phyloP scores from a whole-genome alignment of 164 flowering plant species.

The Stephania japonica region DNA sequence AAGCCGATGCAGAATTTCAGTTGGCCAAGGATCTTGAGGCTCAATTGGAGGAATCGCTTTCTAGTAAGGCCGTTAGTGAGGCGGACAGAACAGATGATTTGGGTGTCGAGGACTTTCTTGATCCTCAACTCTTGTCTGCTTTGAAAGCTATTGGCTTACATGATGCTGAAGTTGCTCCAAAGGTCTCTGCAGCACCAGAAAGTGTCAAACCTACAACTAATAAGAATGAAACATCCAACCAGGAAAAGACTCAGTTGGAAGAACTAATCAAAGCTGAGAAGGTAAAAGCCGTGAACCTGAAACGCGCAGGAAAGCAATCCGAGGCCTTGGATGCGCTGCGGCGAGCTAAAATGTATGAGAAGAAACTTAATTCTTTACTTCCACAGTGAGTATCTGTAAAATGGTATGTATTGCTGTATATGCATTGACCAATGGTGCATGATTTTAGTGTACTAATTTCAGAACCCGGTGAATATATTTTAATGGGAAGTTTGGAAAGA shows the following conservation, averaged over 20 bases:
- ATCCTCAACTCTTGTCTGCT: conserved; percentile 89
- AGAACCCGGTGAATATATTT: neutral
- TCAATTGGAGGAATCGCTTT: conserved; percentile 53
- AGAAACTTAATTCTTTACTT: conserved; percentile 55
- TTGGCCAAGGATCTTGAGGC: conserved; percentile 75
- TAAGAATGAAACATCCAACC: conserved; percentile 20
- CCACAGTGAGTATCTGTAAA: conserved; percentile 8
- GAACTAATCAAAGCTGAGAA: conserved; percentile 82
- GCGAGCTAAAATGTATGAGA: conserved; percentile 68
- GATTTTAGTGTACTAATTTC: neutral
- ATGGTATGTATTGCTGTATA: neutral
- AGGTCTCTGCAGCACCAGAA: conserved; percentile 24
- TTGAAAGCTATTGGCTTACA: conserved; percentile 64
- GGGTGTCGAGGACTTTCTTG: conserved; percentile 72
- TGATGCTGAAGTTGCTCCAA: conserved; percentile 26
- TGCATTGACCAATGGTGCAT: neutral
- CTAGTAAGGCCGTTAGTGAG: conserved; percentile 16
- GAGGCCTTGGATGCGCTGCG: conserved; percentile 91
- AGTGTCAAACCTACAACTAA: conserved; percentile 18
- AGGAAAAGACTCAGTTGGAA: conserved; percentile 52
- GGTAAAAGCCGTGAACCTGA: conserved; percentile 66
- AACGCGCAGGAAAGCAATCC: conserved; percentile 75
- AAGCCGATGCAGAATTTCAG: conserved; percentile 84
- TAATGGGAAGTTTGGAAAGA: neutral
- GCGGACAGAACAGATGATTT: conserved; percentile 38